Base-by-base conservation (phyloP, 1,139 yeast genomes). In the Diutina siamensis region DNA sequence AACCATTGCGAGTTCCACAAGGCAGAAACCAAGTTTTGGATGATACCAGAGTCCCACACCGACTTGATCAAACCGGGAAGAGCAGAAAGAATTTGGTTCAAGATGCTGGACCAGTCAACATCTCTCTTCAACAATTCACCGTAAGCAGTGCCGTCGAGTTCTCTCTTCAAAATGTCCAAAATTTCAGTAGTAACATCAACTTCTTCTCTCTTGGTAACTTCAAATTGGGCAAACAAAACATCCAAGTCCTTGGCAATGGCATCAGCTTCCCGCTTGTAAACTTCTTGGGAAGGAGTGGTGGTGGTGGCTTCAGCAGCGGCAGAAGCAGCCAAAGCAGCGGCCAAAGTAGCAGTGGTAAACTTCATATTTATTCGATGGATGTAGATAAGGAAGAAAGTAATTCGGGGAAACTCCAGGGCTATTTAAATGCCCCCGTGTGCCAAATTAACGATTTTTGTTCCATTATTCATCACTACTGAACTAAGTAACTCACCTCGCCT, bases 41-140 rank as follows among this genome's bases (percentile, higher is more conserved):
- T 38, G 18, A 38, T 15, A 7, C 42, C 42, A 15, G 42, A 38
- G 42, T 38, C 32, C 42, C 42, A 38, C n/a, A 38, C 15, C 5
- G 31, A 3, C 22, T 22, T 38, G 21, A 38, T 38, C 42, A 38
- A 38, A n/a, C 42, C 42, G 13, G 42, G 42, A 15, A 38, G 33
- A 10, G 42, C 42, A 22, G 9, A 18, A 7, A 38, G 7, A 18
- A 38, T 25, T 4, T 3, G 33, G 10, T 38, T 7, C 12, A 38
- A 12, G 31, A 38, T 22, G 20, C 7, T 15, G 21, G 20, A 7
- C 42, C 42, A 38, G 42, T 38, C 42, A 17, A 38, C 20, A 15
- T 22, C 27, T 20, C 40, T 35, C 18, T 20, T 21, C 27, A 35
- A 22, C 7, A 35, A 12, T 21, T 22, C 27, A n/a, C 18, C 40